Evolutionary conservation across 805 yeast genomes (phyloP).

Genomic region (Starmerella floris): DNA sequence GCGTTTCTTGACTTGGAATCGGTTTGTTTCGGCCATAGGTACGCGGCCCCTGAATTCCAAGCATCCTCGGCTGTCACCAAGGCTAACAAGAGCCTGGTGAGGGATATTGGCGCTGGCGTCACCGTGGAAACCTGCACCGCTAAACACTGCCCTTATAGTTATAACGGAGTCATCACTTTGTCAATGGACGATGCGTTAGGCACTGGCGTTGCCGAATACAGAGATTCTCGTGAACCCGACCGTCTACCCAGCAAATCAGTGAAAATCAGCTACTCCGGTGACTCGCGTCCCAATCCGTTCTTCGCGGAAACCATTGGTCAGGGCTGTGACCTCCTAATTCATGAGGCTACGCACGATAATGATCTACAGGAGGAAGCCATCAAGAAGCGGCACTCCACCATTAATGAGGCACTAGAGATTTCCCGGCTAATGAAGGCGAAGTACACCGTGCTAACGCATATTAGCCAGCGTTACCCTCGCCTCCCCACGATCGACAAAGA

Average conservation of each 20-base stretch:
- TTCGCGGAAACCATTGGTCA: conserved; percentile 52
- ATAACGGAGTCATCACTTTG: conserved; percentile 41
- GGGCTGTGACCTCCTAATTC: conserved; percentile 62
- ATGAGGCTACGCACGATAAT: conserved; percentile 87
- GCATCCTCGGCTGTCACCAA: background rate
- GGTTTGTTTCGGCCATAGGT: conserved; percentile 32
- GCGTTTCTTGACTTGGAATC: conserved; percentile 49
- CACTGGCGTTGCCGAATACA: no score
- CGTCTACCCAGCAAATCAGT: conserved; percentile 34
- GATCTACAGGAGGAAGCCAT: conserved; percentile 64
- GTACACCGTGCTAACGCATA: conserved; percentile 71
- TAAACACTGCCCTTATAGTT: conserved; percentile 72
- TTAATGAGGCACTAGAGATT: conserved; percentile 69
- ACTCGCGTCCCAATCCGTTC: conserved; percentile 65
- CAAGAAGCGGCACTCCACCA: conserved; percentile 73
- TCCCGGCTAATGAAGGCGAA: conserved; percentile 59
- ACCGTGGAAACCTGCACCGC: conserved; percentile 50
- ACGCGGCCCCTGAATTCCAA: conserved; percentile 4
- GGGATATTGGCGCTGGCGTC: background rate
- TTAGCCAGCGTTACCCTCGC: conserved; percentile 75
- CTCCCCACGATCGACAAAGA: conserved; percentile 28
- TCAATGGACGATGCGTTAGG: no score
- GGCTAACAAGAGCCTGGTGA: background rate
- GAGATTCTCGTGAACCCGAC: no score
- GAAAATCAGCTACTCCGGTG: conserved; percentile 83